These are phyloP conservation scores for Phaeoacremonium minimum DNA, from an alignment of 2,329 filamentous ascomycete species.

Conservation along the genomic window DNA sequence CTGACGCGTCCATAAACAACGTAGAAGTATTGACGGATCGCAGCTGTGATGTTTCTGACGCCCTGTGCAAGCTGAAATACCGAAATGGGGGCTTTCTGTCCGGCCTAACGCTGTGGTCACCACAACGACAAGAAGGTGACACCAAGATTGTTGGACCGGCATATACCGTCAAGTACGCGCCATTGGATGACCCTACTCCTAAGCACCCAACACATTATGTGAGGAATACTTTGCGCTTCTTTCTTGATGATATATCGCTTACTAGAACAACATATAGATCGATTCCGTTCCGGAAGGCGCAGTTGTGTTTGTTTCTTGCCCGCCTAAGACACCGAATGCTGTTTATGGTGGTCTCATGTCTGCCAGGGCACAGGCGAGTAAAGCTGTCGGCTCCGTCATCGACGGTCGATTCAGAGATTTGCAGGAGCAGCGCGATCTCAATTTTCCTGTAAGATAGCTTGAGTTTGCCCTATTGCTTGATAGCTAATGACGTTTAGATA, in stretches of 20 bases:
- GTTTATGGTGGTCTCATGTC: slow-evolving; percentile 53
- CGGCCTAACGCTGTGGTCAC: slow-evolving; percentile 51
- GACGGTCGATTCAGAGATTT: slow-evolving; percentile 49
- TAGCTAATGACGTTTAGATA: slow-evolving; percentile 14
- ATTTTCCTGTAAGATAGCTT: background rate
- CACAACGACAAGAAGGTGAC: slow-evolving; percentile 40
- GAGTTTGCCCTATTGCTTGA: background rate
- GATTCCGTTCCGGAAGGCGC: slow-evolving; percentile 40
- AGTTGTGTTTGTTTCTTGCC: slow-evolving; percentile 46
- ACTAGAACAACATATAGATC: slow-evolving; percentile 28
- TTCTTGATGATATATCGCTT: too few species aligned
- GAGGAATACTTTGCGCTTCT: too few species aligned
- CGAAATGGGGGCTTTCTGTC: slow-evolving; percentile 48
- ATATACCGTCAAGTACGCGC: slow-evolving; percentile 49
- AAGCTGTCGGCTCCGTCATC: slow-evolving; percentile 43
- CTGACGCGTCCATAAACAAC: background rate
- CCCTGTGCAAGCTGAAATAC: slow-evolving; percentile 42
- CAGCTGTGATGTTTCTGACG: slow-evolving; percentile 47
- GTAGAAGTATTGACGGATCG: background rate
- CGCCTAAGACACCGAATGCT: slow-evolving; percentile 39
- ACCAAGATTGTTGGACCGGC: slow-evolving; percentile 52
- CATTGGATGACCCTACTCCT: slow-evolving; percentile 37
- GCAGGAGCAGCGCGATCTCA: slow-evolving; percentile 43
- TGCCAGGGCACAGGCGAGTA: slow-evolving; percentile 35
- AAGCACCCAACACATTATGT: slow-evolving; percentile 39